These are phyloP conservation scores for Gossypium schwendimanii DNA, from an alignment of 441 rosid genomes.

Conservation along the genomic window DNA sequence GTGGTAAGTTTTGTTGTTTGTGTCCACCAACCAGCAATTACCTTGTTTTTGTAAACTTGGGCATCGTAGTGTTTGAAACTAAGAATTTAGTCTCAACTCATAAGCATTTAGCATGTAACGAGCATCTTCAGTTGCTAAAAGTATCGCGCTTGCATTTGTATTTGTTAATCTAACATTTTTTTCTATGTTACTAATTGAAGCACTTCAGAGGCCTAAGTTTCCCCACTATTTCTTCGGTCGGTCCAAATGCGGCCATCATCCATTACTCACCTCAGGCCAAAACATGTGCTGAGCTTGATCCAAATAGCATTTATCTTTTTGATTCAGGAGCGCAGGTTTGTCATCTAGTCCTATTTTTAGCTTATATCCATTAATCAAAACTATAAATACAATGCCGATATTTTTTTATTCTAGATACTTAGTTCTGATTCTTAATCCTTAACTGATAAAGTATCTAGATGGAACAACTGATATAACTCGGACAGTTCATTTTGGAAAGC, in stretches of 20 bases:
- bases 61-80: neutral
- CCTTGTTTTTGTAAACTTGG: neutral
- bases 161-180: slow-evolving; percentile 3
- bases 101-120: neutral
- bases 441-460: slow-evolving; percentile 62
- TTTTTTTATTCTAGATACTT: slow-evolving; percentile 9
- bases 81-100: neutral
- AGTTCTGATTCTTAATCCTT: slow-evolving; percentile 12
- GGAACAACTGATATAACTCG: slow-evolving; percentile 97
- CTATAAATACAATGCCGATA: neutral
- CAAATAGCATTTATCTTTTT: slow-evolving; percentile 70
- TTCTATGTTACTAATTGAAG: slow-evolving; percentile 38
- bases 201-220: slow-evolving; percentile 86
- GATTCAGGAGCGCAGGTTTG: slow-evolving; percentile 99
- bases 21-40: neutral
- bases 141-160: neutral
- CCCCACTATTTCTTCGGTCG: slow-evolving; percentile 89
- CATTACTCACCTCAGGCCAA: slow-evolving; percentile 72
- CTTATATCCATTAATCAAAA: neutral
- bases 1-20: neutral
- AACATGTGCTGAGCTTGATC: slow-evolving; percentile 80
- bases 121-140: neutral
- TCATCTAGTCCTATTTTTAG: slow-evolving; percentile 1
- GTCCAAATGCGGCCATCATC: slow-evolving; percentile 87
- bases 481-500: slow-evolving; percentile 91